A percentile compares a stretch with the other conserved stretches of the same genome.
phyloP scores from a whole-genome alignment of 768 basidiomycete species.

The Kwoniella sp. region DNA sequence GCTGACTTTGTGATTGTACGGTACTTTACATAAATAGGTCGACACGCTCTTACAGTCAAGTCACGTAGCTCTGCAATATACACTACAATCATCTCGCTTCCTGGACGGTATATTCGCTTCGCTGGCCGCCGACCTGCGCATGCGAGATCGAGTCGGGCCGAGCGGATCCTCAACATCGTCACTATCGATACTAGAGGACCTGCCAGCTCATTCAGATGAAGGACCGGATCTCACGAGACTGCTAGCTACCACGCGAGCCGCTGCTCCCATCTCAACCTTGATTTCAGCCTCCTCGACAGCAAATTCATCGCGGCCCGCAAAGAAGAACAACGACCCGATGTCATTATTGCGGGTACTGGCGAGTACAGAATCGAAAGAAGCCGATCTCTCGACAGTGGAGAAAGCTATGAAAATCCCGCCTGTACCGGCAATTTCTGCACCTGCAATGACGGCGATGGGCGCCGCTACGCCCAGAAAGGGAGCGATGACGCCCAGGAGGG shows the following conservation, averaged over 20 bases:
- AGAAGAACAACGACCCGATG: constrained; percentile 39
- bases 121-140: constrained; percentile 46
- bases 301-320: background rate
- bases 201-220: constrained; percentile 19
- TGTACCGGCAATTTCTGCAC: constrained; percentile 17
- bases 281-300: constrained; percentile 8
- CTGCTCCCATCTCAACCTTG: constrained; percentile 7
- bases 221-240: constrained; percentile 37
- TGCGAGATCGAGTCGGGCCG: constrained; percentile 31
- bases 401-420: constrained; percentile 35
- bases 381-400: constrained; percentile 32
- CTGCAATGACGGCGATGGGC: background rate
- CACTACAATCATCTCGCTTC: constrained; percentile 48
- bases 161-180: background rate
- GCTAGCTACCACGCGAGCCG: constrained; percentile 22
- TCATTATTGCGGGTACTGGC: constrained; percentile 48
- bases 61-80: constrained; percentile 52
- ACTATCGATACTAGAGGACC: background rate
- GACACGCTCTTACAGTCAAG: constrained; percentile 48
- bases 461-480: constrained; percentile 14
- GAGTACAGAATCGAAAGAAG: constrained; percentile 37
- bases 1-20: constrained; percentile 3
- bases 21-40: constrained; percentile 31
- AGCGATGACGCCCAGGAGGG: constrained; percentile 12
- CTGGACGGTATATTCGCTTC: constrained; percentile 55